Conservation (phyloP, 2,329 filamentous ascomycete species). For the Leptographium procerum region DNA sequence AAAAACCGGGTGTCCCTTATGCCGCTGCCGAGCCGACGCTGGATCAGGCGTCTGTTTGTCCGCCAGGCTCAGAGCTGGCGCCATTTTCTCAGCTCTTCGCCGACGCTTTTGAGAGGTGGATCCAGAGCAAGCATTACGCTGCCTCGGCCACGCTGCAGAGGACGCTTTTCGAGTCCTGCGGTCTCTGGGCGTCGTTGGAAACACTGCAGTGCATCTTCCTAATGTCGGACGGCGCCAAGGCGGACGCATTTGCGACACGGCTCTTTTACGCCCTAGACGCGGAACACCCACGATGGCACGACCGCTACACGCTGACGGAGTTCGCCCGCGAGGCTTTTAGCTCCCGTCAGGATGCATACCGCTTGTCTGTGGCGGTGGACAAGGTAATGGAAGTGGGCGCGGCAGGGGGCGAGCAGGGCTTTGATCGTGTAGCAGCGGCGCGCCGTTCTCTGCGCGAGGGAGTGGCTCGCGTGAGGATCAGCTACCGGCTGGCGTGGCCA, state of each 20-base stretch:
- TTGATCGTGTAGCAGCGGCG: conserved; percentile 25
- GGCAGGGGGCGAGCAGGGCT: background rate
- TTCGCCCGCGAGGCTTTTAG: conserved; percentile 63
- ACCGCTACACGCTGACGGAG: conserved; percentile 71
- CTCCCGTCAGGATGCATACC: conserved; percentile 25
- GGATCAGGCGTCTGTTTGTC: conserved; percentile 46
- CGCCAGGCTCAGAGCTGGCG: conserved; percentile 34
- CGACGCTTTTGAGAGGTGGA: conserved; percentile 61
- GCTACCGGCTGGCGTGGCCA: conserved; percentile 57
- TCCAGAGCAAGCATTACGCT: conserved; percentile 60
- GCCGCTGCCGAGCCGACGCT: conserved; percentile 34
- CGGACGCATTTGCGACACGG: conserved; percentile 52
- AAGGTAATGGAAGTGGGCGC: background rate
- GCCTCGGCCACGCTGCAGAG: conserved; percentile 55
- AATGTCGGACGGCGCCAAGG: conserved; percentile 59
- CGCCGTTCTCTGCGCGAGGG: conserved; percentile 48
- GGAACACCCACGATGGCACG: conserved; percentile 54
- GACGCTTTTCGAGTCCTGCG: conserved; percentile 57
- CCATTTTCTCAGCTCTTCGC: conserved; percentile 69
- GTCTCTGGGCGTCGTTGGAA: conserved; percentile 52
- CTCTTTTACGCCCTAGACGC: conserved; percentile 68
- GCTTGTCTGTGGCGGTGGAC: conserved; percentile 11
- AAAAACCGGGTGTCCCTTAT: conserved; percentile 16
- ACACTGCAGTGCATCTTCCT: conserved; percentile 65
- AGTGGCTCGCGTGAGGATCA: conserved; percentile 52